These are phyloP conservation scores for Beta lomatogona DNA, from an alignment of 179 eudicot species.

Conservation along the genomic window DNA sequence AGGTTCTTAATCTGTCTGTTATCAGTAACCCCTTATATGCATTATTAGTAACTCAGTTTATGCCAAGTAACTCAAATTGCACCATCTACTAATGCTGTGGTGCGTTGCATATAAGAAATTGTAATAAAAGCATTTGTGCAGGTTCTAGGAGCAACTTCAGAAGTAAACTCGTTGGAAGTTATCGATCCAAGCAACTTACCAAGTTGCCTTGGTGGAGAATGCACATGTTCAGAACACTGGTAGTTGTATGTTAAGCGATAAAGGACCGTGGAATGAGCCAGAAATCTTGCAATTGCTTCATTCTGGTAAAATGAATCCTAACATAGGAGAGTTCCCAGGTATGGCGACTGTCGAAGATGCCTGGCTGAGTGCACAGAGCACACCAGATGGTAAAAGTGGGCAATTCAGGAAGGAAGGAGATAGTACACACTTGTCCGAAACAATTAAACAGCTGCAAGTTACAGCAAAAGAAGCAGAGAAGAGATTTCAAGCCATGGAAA, in stretches of 20 bases:
- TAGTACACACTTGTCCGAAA: slow-evolving; percentile 11
- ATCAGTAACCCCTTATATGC: no score
- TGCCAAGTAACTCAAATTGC: no score
- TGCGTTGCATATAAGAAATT: no score
- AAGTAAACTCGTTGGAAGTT: slow-evolving; percentile 45
- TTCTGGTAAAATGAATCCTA: slow-evolving; percentile 11
- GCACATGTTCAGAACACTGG: slow-evolving; percentile 57
- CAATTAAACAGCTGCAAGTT: slow-evolving; percentile 26
- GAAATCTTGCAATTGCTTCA: slow-evolving; percentile 38
- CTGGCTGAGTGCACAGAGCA: slow-evolving; percentile 35
- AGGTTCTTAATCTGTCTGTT: slow-evolving; percentile 23
- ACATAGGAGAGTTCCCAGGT: slow-evolving; percentile 13
- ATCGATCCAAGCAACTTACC: slow-evolving; percentile 72
- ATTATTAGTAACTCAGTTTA: no score
- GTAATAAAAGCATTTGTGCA: slow-evolving; percentile 13
- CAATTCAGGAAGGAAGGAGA: slow-evolving; percentile 9
- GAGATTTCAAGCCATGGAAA: slow-evolving; percentile 45
- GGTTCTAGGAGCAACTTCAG: slow-evolving; percentile 58
- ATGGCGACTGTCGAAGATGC: slow-evolving; percentile 20
- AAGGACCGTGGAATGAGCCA: slow-evolving; percentile 74
- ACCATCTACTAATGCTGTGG: no score
- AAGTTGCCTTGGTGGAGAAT: slow-evolving; percentile 60
- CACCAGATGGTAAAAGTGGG: slow-evolving; percentile 24
- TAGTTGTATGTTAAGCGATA: slow-evolving; percentile 62
- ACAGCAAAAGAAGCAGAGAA: slow-evolving; percentile 26